Base-by-base conservation (phyloP, 441 rosid species). In the Brassica hybrid region DNA sequence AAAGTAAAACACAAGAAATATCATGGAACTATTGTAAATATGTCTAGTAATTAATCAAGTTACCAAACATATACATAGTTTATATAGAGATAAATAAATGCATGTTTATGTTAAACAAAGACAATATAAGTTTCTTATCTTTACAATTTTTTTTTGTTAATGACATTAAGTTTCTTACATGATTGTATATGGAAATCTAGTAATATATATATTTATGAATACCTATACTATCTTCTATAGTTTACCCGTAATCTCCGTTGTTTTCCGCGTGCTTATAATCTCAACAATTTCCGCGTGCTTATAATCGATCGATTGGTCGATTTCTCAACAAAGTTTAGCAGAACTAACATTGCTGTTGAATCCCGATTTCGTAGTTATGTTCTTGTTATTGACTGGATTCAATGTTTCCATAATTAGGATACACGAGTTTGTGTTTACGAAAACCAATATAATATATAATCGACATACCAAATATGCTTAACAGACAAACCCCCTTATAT, bases 371-470 rank as follows among this genome's bases (percentile, higher is more conserved):
- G n/a, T n/a, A n/a, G n/a, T n/a, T n/a, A n/a, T n/a, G n/a, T n/a
- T n/a, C n/a, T n/a, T n/a, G n/a, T n/a, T n/a, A n/a, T n/a, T n/a
- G n/a, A n/a, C n/a, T n/a, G n/a, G 3, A 27, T 76, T 70, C 71
- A 63, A 67, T 59, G 71, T 70, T 36, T 56, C n/a, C n/a, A n/a
- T n/a, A n/a, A n/a, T n/a, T n/a, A n/a, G n/a, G 27, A 48, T 18
- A 27, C 41, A 52, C 14, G 27, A 43, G 52, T 27, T 59, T 43
- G 10, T 43, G 45, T 12, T 50, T 27, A 48, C 34, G 27, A 50
- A 61, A 50, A 21, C 13, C 13, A 18, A 64, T 45, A 56, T 27
- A 38, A 13, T 70, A 54, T 36, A 60, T 67, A 67, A 21, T 27
- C n/a, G 50, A 19, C 2, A n/a, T 52, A 19, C 9, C 17, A 52